Evolutionary conservation across 768 basidiomycete genomes (phyloP), one percentile per base, ranked within the genome.

Genomic region (Thelephora aurantiotincta): DNA sequence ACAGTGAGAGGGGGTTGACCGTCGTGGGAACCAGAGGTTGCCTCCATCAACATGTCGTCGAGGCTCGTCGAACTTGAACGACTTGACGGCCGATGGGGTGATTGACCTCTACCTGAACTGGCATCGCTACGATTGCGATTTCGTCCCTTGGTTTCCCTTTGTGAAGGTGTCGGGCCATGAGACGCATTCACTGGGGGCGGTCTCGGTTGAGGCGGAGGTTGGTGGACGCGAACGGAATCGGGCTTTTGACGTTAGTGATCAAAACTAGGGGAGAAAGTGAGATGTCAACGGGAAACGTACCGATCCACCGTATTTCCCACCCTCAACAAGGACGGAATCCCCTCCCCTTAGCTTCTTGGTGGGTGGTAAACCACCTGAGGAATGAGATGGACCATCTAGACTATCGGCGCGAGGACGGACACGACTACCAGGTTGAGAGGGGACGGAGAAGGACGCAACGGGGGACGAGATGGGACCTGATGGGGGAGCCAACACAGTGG

Each of bases 41-140:
- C 69, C 45, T 71, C 69, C 48, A 73, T 56, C 45, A 73, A 61
- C 63, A 73, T 68, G 48, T 74, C 71, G 44, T 74, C 72, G 50
- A 73, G 60, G 46, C 62, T 64, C 51, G 44, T 65, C 52, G 55
- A 67, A 58, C 59, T 63, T 33, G 57, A 58, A 37, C 58, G 59
- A 44, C 55, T 62, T 22, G 61, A 67, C 2, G 68, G 68, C 44
- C 61, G 65, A 36, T 65, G 65, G 11, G 57, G 63, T 0, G 67
- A 65, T 46, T 41, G 38, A 9, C 38, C 38, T 14, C 38, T 16
- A 16, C 18, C 60, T 48, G 2, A 51, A 58, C 35, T 51, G 57
- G 46, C 50, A 54, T 47, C 36, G 49, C 35, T 48, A 47, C 20
- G n/a, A 49, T 52, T 35, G 52, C 41, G 38, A 43, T 36, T 38